Evolutionary conservation across 2,329 filamentous ascomycete species (phyloP).

Genomic region (Lachnellula hyalina): DNA sequence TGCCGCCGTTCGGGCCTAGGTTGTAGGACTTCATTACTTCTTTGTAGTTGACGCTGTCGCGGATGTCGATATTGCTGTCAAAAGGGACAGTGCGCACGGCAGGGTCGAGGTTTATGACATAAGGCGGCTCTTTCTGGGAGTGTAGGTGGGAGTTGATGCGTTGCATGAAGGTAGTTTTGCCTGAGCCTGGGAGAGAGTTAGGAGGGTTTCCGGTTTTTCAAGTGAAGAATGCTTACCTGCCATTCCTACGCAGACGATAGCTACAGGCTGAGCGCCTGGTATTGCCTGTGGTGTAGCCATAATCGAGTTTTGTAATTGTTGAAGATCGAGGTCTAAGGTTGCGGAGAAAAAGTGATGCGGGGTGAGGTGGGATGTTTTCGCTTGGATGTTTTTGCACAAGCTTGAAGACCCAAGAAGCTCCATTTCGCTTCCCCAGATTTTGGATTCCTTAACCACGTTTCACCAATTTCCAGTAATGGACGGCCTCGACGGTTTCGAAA

Average conservation of each 20-base stretch:
- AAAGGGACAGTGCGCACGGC: constrained; percentile 92
- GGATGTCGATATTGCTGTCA: constrained; percentile 96
- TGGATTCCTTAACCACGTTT: constrained; percentile 1
- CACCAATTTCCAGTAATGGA: constrained; percentile 37
- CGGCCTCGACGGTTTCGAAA: constrained; percentile 70
- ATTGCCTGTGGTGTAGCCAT: constrained; percentile 36
- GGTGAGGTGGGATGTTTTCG: constrained; percentile 19
- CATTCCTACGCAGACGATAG: constrained; percentile 95
- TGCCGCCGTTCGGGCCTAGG: constrained; percentile 92
- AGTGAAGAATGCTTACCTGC: constrained; percentile 52
- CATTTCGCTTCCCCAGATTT: neutral
- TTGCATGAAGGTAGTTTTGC: constrained; percentile 99
- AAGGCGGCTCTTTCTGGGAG: constrained; percentile 72
- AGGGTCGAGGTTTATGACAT: constrained; percentile 95
- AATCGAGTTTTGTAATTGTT: constrained; percentile 4
- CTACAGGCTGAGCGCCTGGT: constrained; percentile 50
- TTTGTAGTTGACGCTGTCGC: constrained; percentile 98
- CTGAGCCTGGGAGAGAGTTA: constrained; percentile 57
- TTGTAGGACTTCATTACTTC: constrained; percentile 99
- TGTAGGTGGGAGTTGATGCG: constrained; percentile 93
- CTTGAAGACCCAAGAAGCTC: constrained; percentile 3
- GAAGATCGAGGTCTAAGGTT: constrained; percentile 1
- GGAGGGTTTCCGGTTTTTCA: neutral
- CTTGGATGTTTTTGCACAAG: constrained; percentile 4
- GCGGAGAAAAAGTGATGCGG: constrained; percentile 15